These are phyloP conservation scores for Fusarium pseudograminearum DNA, from an alignment of 2,329 filamentous ascomycete genomes.

Conservation along the genomic window DNA sequence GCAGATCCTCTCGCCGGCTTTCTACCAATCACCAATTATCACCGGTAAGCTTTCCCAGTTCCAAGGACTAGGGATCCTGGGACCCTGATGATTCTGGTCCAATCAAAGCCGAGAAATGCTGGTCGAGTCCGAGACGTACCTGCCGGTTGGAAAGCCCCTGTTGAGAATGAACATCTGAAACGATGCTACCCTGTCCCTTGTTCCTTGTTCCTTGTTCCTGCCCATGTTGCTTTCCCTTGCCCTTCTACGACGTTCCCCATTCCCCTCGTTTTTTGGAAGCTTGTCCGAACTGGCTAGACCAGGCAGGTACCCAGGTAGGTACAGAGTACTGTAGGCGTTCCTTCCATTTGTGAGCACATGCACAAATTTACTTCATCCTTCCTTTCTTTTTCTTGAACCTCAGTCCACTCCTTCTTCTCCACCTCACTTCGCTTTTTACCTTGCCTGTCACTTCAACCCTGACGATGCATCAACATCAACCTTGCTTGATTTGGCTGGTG, in stretches of 20 bases:
- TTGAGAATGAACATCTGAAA: conserved; percentile 39
- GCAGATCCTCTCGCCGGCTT: not conserved
- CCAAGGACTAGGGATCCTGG: conserved; percentile 36
- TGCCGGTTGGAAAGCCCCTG: conserved; percentile 36
- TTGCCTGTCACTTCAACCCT: conserved; percentile 12
- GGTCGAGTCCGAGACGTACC: conserved; percentile 35
- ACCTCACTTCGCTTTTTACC: not conserved
- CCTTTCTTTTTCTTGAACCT: conserved; percentile 16
- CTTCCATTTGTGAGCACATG: conserved; percentile 1
- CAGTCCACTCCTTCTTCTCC: conserved; percentile 12
- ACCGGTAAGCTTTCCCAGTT: conserved; percentile 20
- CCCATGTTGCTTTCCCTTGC: not conserved
- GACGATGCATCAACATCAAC: conserved; percentile 12
- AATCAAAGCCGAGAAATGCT: conserved; percentile 16
- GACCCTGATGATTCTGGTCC: conserved; percentile 15
- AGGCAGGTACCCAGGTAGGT: not conserved
- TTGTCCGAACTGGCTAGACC: conserved; percentile 18
- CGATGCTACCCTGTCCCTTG: conserved; percentile 8
- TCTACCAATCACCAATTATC: conserved; percentile 26
- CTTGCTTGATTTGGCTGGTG: conserved; percentile 1
- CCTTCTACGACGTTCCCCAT: conserved; percentile 24
- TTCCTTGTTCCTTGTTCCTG: conserved; percentile 9
- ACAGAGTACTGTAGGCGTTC: not conserved
- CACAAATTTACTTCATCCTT: conserved; percentile 3
- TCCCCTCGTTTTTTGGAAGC: conserved; percentile 30